Base-by-base conservation (phyloP, 306 rosid genomes). In the Biancaea sappan region DNA sequence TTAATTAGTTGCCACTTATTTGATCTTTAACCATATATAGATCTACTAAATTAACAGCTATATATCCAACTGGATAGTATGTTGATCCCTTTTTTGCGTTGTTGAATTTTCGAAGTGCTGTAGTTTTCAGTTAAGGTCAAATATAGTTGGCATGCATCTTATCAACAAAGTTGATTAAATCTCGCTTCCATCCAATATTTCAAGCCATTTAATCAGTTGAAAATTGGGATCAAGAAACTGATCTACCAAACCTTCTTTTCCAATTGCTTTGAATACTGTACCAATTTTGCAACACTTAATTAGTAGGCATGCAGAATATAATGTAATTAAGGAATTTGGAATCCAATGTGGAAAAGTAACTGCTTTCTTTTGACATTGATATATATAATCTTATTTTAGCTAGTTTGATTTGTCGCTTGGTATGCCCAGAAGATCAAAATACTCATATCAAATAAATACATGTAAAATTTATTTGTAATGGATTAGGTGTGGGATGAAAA, bases 81-180 rank as follows among this genome's bases (percentile, higher is more conserved):
- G 28, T 11, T 38, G n/a, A 38, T 63, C 8, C n/a, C n/a, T n/a
- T n/a, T n/a, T 40, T 66, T 63, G 64, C 41, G 37, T 35, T 21
- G 14, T 76, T 66, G 47, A 54, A 29, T 43, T 43, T 21, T 40
- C 19, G 15, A 14, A 19, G 32, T 19, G 68, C 18, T 8, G 13
- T 56, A 48, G 8, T 6, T 66, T 43, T 66, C 73, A 66, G 21
- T 53, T 48, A 13, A 26, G 58, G 73, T 66, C 57, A 41, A 66
- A 53, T 46, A 66, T 47, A 62, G 67, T 66, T 54, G 73, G 71
- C 56, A 24, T 66, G 79, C 54, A 41, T 53, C 47, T 75, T 64
- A 25, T 16, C 72, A 26, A 51, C 65, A 74, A 51, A 64, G 37
- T 37, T 64, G 72, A 52, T 63, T 37, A 51, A 50, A 50, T 47